These are phyloP conservation scores for Pleurotus pulmonarius DNA, from an alignment of 768 basidiomycete species.

Conservation along the genomic window DNA sequence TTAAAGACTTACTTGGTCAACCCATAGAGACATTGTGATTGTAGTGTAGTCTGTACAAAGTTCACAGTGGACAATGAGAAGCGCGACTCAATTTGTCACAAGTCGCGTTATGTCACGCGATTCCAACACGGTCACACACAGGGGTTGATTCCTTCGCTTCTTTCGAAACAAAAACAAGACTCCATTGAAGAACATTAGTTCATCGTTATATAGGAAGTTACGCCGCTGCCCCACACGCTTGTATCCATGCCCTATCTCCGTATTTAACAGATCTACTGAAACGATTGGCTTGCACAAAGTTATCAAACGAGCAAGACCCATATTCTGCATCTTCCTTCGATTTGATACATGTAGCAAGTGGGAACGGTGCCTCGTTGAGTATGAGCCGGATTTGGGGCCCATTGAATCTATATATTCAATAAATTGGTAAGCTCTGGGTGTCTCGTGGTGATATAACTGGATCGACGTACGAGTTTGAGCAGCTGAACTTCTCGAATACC, in stretches of 20 bases:
- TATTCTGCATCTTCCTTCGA: slow-evolving; percentile 22
- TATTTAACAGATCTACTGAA: slow-evolving; percentile 21
- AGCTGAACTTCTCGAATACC: slow-evolving; percentile 39
- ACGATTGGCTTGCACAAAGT: slow-evolving; percentile 27
- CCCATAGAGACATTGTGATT: slow-evolving; percentile 69
- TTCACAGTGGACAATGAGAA: too few relatives aligned
- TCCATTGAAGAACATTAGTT: too few relatives aligned
- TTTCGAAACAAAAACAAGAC: too few relatives aligned
- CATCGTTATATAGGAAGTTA: background rate
- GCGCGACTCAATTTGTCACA: too few relatives aligned
- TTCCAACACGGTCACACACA: too few relatives aligned
- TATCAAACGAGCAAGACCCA: slow-evolving; percentile 33
- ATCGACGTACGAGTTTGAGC: slow-evolving; percentile 26
- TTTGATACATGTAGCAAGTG: slow-evolving; percentile 28
- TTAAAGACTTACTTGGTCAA: slow-evolving; percentile 45
- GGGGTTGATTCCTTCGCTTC: too few relatives aligned
- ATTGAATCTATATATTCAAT: slow-evolving; percentile 17
- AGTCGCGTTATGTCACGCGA: too few relatives aligned
- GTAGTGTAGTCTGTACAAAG: background rate
- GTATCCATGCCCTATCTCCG: slow-evolving; percentile 29
- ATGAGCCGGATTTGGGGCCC: slow-evolving; percentile 37
- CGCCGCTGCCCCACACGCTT: slow-evolving; percentile 23
- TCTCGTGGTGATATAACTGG: background rate
- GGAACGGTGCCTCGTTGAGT: slow-evolving; percentile 35
- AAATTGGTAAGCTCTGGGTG: background rate